phyloP scores from a whole-genome alignment of 2,329 filamentous ascomycete genomes.

The Xylariomycetidae sp. region DNA sequence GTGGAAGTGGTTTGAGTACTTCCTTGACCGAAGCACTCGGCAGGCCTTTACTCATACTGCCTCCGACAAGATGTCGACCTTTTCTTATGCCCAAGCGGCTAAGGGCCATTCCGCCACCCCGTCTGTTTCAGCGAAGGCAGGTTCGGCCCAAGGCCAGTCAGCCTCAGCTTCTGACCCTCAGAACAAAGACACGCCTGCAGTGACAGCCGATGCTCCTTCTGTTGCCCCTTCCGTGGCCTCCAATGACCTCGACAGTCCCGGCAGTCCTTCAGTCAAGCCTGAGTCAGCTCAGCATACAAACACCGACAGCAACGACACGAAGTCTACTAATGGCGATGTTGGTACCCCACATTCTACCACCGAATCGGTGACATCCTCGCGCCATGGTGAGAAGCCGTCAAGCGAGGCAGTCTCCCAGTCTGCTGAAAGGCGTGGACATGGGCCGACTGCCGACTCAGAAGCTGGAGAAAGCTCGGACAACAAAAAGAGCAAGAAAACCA shows the following conservation, averaged over 20 bases:
- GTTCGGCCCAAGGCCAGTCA: constrained; percentile 23
- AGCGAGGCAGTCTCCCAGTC: constrained; percentile 24
- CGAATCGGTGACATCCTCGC: constrained; percentile 11
- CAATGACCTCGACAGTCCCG: constrained; percentile 28
- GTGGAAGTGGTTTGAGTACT: constrained; percentile 20
- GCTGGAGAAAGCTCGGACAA: constrained; percentile 62
- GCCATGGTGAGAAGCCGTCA: constrained; percentile 13
- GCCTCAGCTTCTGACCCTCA: constrained; percentile 27
- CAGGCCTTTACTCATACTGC: constrained; percentile 12
- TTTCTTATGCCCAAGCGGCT: constrained; percentile 94
- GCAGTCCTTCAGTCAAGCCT: constrained; percentile 21
- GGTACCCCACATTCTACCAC: constrained; percentile 7
- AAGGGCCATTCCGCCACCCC: constrained; percentile 60
- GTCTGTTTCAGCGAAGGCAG: constrained; percentile 22
- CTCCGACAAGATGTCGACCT: constrained; percentile 41
- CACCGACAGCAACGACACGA: constrained; percentile 12
- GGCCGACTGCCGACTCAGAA: constrained; percentile 58
- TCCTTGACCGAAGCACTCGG: constrained; percentile 18
- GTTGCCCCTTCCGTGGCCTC: constrained; percentile 31
- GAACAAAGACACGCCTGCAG: constrained; percentile 28
- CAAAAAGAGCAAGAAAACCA: constrained; percentile 57
- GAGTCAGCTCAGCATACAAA: constrained; percentile 13
- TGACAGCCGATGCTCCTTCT: constrained; percentile 30
- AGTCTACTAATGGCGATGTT: constrained; percentile 14
- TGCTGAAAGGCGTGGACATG: constrained; percentile 44